Percentiles rank a stretch among this genome's conserved stretches.
phyloP scores from a whole-genome alignment of 2,329 filamentous ascomycete species.

The Scedosporium aurantiacum region DNA sequence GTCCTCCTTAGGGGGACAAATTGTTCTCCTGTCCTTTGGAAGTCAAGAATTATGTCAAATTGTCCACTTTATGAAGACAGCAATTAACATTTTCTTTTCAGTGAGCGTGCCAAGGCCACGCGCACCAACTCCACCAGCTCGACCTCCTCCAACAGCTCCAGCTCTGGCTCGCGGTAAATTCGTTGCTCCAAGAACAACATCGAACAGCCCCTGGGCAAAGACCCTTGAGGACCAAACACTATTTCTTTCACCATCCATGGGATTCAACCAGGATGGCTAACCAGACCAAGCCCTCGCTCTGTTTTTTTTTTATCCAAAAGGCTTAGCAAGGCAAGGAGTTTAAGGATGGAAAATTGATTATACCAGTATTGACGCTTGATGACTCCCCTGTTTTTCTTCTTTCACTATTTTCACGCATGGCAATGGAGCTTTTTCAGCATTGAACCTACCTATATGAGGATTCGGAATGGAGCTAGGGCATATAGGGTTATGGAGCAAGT shows the following conservation, averaged over 20 bases:
- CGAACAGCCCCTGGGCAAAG: slow-evolving; percentile 9
- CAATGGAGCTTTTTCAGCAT: neutral
- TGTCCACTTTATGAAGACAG: no score
- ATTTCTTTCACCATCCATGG: neutral
- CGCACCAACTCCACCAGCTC: slow-evolving; percentile 23
- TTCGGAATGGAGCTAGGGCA: neutral
- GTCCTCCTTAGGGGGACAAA: no score
- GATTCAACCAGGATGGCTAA: neutral
- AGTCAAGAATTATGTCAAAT: no score
- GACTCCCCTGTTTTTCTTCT: neutral
- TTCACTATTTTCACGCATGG: neutral
- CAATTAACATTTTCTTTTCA: slow-evolving; percentile 10
- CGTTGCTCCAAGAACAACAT: neutral
- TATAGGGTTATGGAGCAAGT: neutral
- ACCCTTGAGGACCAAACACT: neutral
- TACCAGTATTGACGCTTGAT: neutral
- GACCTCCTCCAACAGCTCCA: slow-evolving; percentile 19
- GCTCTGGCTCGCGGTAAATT: neutral
- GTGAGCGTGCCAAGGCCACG: slow-evolving; percentile 28
- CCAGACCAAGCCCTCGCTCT: neutral
- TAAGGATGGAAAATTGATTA: slow-evolving; percentile 2
- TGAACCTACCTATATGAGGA: neutral
- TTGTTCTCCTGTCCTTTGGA: no score
- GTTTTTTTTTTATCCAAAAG: neutral
- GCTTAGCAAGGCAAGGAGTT: neutral